phyloP scores from a whole-genome alignment of 129 eudicot genomes.

The Lonicera japonica region DNA sequence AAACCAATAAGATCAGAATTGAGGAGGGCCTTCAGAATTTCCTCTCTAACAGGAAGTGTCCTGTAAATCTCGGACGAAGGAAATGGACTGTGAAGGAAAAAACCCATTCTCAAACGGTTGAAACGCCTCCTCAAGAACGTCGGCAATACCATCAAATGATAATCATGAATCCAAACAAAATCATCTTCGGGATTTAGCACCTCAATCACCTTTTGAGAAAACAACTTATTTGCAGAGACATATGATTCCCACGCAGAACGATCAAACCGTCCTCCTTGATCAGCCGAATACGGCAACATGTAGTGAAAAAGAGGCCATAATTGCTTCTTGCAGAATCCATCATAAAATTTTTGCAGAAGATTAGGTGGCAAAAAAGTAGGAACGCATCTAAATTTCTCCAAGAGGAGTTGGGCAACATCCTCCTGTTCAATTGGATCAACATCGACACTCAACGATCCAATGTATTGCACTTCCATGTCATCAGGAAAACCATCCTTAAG shows the following conservation, averaged over 20 bases:
- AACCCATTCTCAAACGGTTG: slow-evolving; percentile 18
- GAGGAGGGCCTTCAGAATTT: slow-evolving; percentile 15
- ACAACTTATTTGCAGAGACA: slow-evolving; percentile 18
- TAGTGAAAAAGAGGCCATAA: slow-evolving; percentile 18
- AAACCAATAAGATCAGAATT: slow-evolving; percentile 20
- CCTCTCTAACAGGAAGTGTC: slow-evolving; percentile 20
- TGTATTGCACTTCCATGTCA: slow-evolving; percentile 17
- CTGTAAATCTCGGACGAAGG: slow-evolving; percentile 21
- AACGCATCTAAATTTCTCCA: slow-evolving; percentile 22
- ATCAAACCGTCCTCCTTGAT: slow-evolving; percentile 14
- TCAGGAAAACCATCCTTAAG: slow-evolving; percentile 31
- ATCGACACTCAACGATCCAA: slow-evolving; percentile 18
- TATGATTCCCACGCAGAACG: slow-evolving; percentile 16
- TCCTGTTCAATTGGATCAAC: slow-evolving; percentile 15
- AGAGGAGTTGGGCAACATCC: slow-evolving; percentile 11
- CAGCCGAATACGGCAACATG: slow-evolving; percentile 14
- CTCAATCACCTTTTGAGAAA: slow-evolving; percentile 21
- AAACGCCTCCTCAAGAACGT: slow-evolving; percentile 18
- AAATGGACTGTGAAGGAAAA: slow-evolving; percentile 16
- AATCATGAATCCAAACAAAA: slow-evolving; percentile 24
- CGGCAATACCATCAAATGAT: slow-evolving; percentile 27
- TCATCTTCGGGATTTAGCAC: slow-evolving; percentile 20
- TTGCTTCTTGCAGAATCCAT: slow-evolving; percentile 17
- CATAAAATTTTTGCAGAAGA: slow-evolving; percentile 15
- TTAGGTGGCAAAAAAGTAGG: slow-evolving; percentile 12